Conservation (phyloP, 2,329 filamentous ascomycete genomes). For the Biscogniauxia marginata region DNA sequence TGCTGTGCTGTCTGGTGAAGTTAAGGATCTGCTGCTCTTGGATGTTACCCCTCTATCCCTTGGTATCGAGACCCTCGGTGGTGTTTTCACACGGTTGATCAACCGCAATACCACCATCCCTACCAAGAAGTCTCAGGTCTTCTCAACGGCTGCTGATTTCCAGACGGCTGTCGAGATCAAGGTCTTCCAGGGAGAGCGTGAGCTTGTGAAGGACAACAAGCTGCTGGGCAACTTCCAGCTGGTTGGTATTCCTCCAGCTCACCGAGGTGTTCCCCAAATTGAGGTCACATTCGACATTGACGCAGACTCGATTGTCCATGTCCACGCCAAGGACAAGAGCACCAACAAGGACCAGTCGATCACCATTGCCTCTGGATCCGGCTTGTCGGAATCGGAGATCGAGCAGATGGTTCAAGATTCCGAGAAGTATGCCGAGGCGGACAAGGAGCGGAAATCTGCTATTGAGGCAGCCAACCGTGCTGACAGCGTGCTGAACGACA, state of each 20-base stretch:
- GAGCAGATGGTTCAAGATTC: slow-evolving; percentile 97
- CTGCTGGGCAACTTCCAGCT: slow-evolving; percentile 99
- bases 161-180: slow-evolving; percentile 99
- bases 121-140: slow-evolving; percentile 98
- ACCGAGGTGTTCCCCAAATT: slow-evolving; percentile 93
- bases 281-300: slow-evolving; percentile 99
- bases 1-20: slow-evolving; percentile 93
- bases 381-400: slow-evolving; percentile 92
- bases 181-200: slow-evolving; percentile 99
- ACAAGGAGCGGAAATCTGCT: slow-evolving; percentile 94
- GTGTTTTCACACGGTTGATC: slow-evolving; percentile 97
- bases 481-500: slow-evolving; percentile 94
- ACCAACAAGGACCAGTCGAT: slow-evolving; percentile 99
- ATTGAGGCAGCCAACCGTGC: slow-evolving; percentile 98
- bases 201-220: slow-evolving; percentile 98
- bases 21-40: slow-evolving; percentile 91
- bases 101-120: slow-evolving; percentile 99
- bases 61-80: slow-evolving; percentile 96
- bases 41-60: slow-evolving; percentile 95
- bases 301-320: slow-evolving; percentile 95
- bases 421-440: slow-evolving; percentile 90
- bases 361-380: slow-evolving; percentile 95
- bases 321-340: slow-evolving; percentile 98
- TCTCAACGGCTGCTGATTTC: slow-evolving; percentile 97
- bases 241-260: slow-evolving; percentile 91